Evolutionary conservation across 2,329 filamentous ascomycete species (phyloP).

Genomic region (Aspergillus niger): DNA sequence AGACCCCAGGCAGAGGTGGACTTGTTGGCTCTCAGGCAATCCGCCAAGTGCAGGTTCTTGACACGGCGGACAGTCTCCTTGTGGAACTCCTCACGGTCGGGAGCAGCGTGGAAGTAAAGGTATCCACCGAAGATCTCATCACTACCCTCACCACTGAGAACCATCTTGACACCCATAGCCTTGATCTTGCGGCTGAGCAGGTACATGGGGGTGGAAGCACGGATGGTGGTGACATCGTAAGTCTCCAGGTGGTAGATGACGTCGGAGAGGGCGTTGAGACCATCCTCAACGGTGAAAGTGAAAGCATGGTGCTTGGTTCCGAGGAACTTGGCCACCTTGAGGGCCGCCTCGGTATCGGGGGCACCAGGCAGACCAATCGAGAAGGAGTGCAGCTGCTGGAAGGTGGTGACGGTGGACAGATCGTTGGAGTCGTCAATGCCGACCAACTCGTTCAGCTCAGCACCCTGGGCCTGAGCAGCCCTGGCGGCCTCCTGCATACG

Average conservation of each 20-base stretch:
- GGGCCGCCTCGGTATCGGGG: constrained; percentile 86
- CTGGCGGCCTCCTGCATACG: constrained; percentile 67
- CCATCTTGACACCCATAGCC: constrained; percentile 99
- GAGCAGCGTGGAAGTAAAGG: constrained; percentile 96
- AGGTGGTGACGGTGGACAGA: constrained; percentile 83
- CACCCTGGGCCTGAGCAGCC: constrained; percentile 47
- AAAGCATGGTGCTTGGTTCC: constrained; percentile 98
- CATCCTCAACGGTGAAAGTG: constrained; percentile 97
- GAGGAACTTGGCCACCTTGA: constrained; percentile 93
- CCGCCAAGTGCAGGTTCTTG: constrained; percentile 94
- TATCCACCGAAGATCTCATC: constrained; percentile 99
- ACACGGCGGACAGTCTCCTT: constrained; percentile 90
- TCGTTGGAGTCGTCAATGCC: constrained; percentile 93
- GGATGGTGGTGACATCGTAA: constrained; percentile 97
- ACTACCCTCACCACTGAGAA: constrained; percentile 91
- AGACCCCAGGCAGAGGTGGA: constrained; percentile 97
- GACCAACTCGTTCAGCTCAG: constrained; percentile 64
- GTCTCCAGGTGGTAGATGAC: constrained; percentile 98
- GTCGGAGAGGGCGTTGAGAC: constrained; percentile 92
- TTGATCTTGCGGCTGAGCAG: constrained; percentile 98
- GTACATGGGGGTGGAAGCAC: constrained; percentile 98
- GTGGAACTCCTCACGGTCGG: constrained; percentile 90
- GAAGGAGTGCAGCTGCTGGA: constrained; percentile 97
- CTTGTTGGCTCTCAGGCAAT: constrained; percentile 98
- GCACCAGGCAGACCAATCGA: constrained; percentile 94